phyloP scores from a whole-genome alignment of 179 eudicot species.

The Carnegiea gigantea region DNA sequence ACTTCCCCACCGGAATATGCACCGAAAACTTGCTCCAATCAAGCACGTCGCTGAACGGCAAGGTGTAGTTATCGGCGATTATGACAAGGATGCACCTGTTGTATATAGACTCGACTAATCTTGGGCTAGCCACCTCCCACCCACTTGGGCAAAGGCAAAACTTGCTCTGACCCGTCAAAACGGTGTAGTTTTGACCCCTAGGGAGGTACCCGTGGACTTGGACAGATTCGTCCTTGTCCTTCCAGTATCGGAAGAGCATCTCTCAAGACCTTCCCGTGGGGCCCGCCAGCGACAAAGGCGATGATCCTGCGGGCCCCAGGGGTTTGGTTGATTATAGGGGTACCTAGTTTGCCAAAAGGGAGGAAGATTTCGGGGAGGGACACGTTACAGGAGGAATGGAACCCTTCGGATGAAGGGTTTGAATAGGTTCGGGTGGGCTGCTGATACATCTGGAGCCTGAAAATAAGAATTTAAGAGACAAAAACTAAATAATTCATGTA shows the following conservation, averaged over 20 bases:
- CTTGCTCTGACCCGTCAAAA: conserved; percentile 36
- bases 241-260: conserved; percentile 45
- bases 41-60: conserved; percentile 58
- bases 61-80: conserved; percentile 40
- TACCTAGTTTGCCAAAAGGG: conserved; percentile 35
- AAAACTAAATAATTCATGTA: too few relatives aligned
- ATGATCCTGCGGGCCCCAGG: conserved; percentile 45
- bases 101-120: conserved; percentile 50
- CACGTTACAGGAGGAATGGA: conserved; percentile 50
- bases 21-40: conserved; percentile 54
- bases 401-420: conserved; percentile 56
- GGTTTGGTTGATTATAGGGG: conserved; percentile 37
- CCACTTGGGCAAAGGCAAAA: conserved; percentile 68
- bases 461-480: background rate
- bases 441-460: conserved; percentile 52
- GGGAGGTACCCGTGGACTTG: conserved; percentile 47
- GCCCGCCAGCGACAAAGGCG: conserved; percentile 54
- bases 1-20: conserved; percentile 31
- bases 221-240: conserved; percentile 43
- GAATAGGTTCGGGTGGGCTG: conserved; percentile 38
- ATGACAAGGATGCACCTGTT: conserved; percentile 57
- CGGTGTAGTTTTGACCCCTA: conserved; percentile 29
- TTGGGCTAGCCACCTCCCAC: conserved; percentile 66
- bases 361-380: conserved; percentile 51
- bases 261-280: conserved; percentile 45